Evolutionary conservation across 768 basidiomycete genomes (phyloP), one percentile per base, ranked within the genome.

Genomic region (Lentinula guzmanii): DNA sequence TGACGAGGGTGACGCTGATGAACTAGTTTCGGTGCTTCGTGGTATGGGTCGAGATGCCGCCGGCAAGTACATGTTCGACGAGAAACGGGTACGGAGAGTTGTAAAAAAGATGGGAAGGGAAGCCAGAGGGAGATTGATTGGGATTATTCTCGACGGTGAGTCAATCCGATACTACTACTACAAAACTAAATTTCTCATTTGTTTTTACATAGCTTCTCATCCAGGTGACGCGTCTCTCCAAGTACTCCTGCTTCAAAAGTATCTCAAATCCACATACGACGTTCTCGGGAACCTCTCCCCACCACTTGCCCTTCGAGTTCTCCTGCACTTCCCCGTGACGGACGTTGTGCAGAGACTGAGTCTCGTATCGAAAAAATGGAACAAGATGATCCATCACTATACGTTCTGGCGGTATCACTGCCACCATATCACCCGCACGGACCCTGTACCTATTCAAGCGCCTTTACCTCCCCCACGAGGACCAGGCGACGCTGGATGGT

Each of bases 171-270:
- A 7, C 16, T 37, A 34, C 28, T 6, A 13, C 53, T 62, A 31
- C 45, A n/a, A 1, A 52, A 42, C 11, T 57, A 18, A 48, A 53
- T 18, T 5, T 46, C 63, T 41, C 45, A 58, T 33, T 21, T 56
- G 48, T 52, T 58, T 62, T 53, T 9, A 60, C 64, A 31, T 63
- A 90, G 90, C 89, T 10, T 85, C 88, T 72, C 78, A 91, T 64
- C 93, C 93, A 0, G 91, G 91, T 35, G 93, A 95, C 66, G 90
- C 95, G 35, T 84, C 83, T 10, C 78, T 91, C 5, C 93, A 94
- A 70, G 92, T 95, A 48, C 79, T 89, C 1, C 83, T 92, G 2
- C 82, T 96, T 16, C 85, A 94, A 71, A 92, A 93, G 71, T 95
- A 96, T 65, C 82, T 83, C 39, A 85, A 81, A 66, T 89, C 89